Conservation (phyloP, 1,139 yeast genomes). For the Waltiozyma sp. region DNA sequence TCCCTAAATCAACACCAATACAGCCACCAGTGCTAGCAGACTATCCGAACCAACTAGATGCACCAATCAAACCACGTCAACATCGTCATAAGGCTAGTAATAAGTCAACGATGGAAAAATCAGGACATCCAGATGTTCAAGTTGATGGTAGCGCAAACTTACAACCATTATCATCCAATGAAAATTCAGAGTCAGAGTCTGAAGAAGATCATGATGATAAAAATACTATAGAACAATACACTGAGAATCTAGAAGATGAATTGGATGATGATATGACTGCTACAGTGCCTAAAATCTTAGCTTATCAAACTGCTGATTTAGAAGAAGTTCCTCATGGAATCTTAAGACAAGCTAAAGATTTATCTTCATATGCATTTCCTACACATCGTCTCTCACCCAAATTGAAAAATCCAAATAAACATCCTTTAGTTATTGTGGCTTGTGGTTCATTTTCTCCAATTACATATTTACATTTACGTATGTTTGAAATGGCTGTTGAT, state of each 20-base stretch:
- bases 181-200: conserved; percentile 26
- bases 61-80: conserved; percentile 48
- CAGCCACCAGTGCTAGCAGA: conserved; percentile 71
- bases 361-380: conserved; percentile 70
- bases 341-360: conserved; percentile 66
- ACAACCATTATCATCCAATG: conserved; percentile 31
- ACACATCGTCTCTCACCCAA: conserved; percentile 70
- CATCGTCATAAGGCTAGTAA: conserved; percentile 17
- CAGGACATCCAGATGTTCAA: conserved; percentile 1
- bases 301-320: conserved; percentile 76
- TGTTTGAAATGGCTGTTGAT: conserved; percentile 98
- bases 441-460: conserved; percentile 97
- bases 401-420: conserved; percentile 63
- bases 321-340: conserved; percentile 97
- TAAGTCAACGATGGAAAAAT: conserved; percentile 1
- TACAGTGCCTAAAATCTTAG: conserved; percentile 35
- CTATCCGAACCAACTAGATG: conserved; percentile 57
- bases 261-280: conserved; percentile 5
- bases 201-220: no score
- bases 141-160: conserved; percentile 33
- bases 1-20: conserved; percentile 70
- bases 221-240: conserved; percentile 9
- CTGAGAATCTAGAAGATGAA: not conserved
- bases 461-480: conserved; percentile 84
- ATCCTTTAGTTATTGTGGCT: conserved; percentile 89